Conservation (phyloP, 441 rosid genomes). For the Cnidoscolus chayamansa region DNA sequence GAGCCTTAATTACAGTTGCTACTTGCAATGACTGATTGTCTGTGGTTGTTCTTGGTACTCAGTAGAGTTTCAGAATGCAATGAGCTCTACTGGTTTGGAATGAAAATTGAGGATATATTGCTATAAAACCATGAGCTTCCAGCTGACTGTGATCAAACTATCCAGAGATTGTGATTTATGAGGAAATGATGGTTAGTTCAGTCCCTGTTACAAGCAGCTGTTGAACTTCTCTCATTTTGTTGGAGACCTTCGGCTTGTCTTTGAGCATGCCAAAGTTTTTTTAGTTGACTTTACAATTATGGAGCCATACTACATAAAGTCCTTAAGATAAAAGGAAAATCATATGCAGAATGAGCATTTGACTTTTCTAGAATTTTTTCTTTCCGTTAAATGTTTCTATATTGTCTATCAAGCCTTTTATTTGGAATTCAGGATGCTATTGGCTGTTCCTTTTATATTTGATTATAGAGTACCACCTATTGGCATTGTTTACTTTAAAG, state of each 20-base stretch:
- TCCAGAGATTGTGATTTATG: background rate
- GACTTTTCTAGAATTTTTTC: background rate
- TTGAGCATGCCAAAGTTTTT: background rate
- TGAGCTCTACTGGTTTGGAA: background rate
- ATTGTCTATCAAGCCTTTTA: background rate
- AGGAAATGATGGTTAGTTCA: background rate
- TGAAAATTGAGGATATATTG: background rate
- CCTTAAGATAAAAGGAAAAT: background rate
- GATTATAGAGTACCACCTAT: conserved; percentile 4
- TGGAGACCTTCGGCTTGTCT: background rate
- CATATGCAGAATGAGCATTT: background rate
- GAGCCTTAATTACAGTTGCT: background rate
- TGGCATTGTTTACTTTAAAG: background rate
- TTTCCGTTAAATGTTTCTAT: background rate
- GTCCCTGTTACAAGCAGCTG: background rate
- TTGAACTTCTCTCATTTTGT: background rate
- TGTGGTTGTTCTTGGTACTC: background rate
- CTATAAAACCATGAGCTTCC: background rate
- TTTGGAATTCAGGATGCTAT: background rate
- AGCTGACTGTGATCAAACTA: background rate
- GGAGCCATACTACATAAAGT: background rate
- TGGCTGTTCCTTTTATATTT: background rate
- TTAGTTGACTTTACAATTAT: background rate
- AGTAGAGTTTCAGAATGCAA: background rate
- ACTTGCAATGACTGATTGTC: too few relatives aligned